Evolutionary conservation across 2,329 filamentous ascomycete species (phyloP).

Genomic region (Plectosphaerella plurivora): DNA sequence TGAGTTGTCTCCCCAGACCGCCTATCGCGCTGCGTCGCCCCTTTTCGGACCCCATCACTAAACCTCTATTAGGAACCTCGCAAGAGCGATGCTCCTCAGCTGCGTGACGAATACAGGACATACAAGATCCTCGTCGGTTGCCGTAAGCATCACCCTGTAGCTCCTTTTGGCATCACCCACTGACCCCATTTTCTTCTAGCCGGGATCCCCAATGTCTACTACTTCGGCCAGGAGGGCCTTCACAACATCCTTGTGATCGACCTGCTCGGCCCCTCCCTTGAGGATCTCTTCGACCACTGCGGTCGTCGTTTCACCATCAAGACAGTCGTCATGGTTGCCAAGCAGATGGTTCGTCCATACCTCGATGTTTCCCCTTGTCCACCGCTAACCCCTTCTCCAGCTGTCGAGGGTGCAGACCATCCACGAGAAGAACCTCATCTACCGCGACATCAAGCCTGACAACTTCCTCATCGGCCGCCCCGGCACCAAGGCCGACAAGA

Average conservation of each 20-base stretch:
- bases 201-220: slow-evolving; percentile 98
- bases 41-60: slow-evolving; percentile 2
- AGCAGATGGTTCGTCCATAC: slow-evolving; percentile 74
- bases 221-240: slow-evolving; percentile 96
- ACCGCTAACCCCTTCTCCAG: slow-evolving; percentile 31
- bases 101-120: slow-evolving; percentile 97
- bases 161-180: slow-evolving; percentile 5
- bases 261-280: slow-evolving; percentile 86
- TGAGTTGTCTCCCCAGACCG: slow-evolving; percentile 42
- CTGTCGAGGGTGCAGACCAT: slow-evolving; percentile 88
- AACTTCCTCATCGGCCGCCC: slow-evolving; percentile 97
- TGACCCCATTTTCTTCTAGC: slow-evolving; percentile 46
- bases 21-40: neutral
- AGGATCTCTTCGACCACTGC: slow-evolving; percentile 97
- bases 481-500: slow-evolving; percentile 89
- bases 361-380: neutral
- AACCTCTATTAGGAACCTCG: slow-evolving; percentile 72
- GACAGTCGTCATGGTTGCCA: slow-evolving; percentile 98
- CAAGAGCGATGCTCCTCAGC: slow-evolving; percentile 96
- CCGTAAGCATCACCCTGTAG: slow-evolving; percentile 61
- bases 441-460: slow-evolving; percentile 98
- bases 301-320: slow-evolving; percentile 93
- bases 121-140: slow-evolving; percentile 99
- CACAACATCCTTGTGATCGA: slow-evolving; percentile 99
- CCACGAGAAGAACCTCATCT: slow-evolving; percentile 98